Conservation (phyloP, 805 yeast species). For the Candida hungchunana region DNA sequence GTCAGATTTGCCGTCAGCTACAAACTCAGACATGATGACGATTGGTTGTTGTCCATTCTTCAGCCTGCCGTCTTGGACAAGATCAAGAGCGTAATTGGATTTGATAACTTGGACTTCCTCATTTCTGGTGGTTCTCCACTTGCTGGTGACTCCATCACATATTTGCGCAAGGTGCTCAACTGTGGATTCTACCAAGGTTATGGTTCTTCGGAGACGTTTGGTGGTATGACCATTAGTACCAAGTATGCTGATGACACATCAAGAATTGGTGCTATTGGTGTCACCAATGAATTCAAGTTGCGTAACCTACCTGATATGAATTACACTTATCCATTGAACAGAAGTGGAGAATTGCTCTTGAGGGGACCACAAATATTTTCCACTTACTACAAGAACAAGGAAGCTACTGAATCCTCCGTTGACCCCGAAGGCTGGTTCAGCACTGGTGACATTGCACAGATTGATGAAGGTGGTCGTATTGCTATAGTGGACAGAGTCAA, state of each 20-base stretch:
- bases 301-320: conserved; percentile 64
- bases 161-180: conserved; percentile 58
- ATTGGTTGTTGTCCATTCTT: conserved; percentile 30
- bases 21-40: conserved; percentile 36
- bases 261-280: conserved; percentile 53
- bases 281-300: conserved; percentile 52
- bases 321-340: conserved; percentile 38
- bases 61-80: conserved; percentile 38
- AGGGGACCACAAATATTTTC: conserved; percentile 62
- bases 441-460: conserved; percentile 61
- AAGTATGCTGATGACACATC: conserved; percentile 48
- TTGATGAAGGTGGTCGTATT: conserved; percentile 50
- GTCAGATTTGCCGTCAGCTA: conserved; percentile 38
- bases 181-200: conserved; percentile 64
- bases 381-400: conserved; percentile 52
- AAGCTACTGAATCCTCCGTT: conserved; percentile 49
- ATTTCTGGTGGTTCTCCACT: conserved; percentile 70
- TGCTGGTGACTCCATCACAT: conserved; percentile 54
- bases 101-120: conserved; percentile 37
- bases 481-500: conserved; percentile 70
- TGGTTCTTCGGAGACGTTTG: conserved; percentile 69
- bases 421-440: conserved; percentile 61
- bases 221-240: conserved; percentile 48
- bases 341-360: conserved; percentile 57
- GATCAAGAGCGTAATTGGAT: conserved; percentile 44